A percentile compares a stretch with the other conserved stretches of the same genome.
Evolutionary conservation across 2,329 filamentous ascomycete species (phyloP).

Genomic region (Diplodia seriata): DNA sequence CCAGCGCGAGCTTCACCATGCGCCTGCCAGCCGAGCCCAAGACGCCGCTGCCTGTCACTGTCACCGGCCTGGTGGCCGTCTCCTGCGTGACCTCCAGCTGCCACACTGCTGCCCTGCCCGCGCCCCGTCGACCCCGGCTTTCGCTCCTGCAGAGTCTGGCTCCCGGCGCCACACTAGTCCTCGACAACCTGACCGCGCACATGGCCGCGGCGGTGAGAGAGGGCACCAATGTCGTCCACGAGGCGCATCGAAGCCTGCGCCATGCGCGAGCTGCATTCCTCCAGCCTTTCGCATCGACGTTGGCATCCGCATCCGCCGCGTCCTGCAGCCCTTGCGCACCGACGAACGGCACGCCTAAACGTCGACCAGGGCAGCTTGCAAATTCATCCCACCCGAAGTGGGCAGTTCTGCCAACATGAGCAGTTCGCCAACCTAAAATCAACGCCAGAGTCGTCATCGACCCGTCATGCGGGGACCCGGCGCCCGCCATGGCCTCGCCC

Average conservation of each 20-base stretch:
- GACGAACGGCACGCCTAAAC: neutral
- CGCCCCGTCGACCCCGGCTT: neutral
- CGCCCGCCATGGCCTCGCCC: constrained; percentile 4
- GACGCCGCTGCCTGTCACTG: neutral
- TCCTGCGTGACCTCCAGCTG: constrained; percentile 3
- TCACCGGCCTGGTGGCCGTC: neutral
- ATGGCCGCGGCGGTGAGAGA: constrained; percentile 21
- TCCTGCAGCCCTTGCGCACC: neutral
- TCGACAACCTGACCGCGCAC: constrained; percentile 7
- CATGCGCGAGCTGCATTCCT: neutral
- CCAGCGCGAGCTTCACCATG: neutral
- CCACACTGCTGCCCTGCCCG: neutral
- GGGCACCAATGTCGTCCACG: neutral
- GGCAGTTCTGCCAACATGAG: constrained; percentile 1
- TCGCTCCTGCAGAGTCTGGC: constrained; percentile 10
- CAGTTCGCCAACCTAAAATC: constrained; percentile 14
- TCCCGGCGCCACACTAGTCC: constrained; percentile 2
- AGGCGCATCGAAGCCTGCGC: neutral
- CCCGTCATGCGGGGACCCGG: constrained; percentile 22
- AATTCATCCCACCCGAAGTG: neutral
- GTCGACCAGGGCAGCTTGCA: neutral
- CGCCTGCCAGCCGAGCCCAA: neutral
- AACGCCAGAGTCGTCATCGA: constrained; percentile 10
- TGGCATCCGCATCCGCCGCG: neutral
- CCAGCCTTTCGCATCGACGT: neutral